phyloP scores from a whole-genome alignment of 805 yeast species.

The Yarrowia sp. region DNA sequence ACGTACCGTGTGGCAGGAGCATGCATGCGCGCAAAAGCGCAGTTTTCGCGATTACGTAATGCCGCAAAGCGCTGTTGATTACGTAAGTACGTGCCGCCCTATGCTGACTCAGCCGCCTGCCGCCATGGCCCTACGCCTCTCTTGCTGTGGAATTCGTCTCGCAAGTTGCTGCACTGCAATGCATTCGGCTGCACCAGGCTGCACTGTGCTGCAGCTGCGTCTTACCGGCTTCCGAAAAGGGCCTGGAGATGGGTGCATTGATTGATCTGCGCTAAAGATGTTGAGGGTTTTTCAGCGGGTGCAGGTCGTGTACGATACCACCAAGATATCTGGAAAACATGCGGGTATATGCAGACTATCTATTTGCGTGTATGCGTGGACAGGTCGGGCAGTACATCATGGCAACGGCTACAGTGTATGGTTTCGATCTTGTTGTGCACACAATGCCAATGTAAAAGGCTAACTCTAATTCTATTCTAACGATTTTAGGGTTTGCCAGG shows the following conservation, averaged over 20 bases:
- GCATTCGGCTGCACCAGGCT: no score
- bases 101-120: no score
- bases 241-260: not conserved
- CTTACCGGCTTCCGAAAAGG: constrained; percentile 9
- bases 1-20: not conserved
- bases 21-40: no score
- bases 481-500: not conserved
- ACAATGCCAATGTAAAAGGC: constrained; percentile 15
- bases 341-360: no score
- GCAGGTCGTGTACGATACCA: no score
- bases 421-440: constrained; percentile 16
- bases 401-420: not conserved
- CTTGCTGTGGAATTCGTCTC: constrained; percentile 4
- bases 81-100: no score
- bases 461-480: not conserved
- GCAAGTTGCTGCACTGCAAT: not conserved
- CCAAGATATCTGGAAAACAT: no score
- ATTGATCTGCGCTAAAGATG: not conserved
- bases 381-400: no score
- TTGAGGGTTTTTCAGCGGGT: not conserved
- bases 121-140: no score
- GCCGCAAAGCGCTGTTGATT: no score
- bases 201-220: not conserved
- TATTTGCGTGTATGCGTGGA: no score
- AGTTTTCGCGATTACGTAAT: no score